Evolutionary conservation across 2,329 filamentous ascomycete genomes (phyloP).

Genomic region (Hortaea sp.): DNA sequence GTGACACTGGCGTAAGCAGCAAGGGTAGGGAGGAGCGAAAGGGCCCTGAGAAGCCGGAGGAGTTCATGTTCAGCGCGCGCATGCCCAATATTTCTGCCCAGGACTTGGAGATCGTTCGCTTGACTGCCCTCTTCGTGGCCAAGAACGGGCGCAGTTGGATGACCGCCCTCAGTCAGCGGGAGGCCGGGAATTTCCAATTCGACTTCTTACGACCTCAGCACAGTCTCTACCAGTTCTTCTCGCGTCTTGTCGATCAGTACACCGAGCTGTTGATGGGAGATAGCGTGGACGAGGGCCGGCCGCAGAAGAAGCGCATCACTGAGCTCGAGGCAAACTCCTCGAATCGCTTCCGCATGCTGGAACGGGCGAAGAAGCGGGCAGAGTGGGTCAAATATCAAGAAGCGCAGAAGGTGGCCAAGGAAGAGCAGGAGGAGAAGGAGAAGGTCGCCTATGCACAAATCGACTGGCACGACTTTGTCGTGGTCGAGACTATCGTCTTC

Average conservation of each 20-base stretch:
- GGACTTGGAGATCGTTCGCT: conserved; percentile 62
- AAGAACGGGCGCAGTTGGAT: conserved; percentile 89
- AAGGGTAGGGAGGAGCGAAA: conserved; percentile 52
- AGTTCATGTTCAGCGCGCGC: conserved; percentile 87
- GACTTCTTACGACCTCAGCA: conserved; percentile 93
- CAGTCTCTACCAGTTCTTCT: conserved; percentile 92
- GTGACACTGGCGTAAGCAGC: conserved; percentile 27
- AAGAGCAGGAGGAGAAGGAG: conserved; percentile 77
- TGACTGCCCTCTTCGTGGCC: conserved; percentile 86
- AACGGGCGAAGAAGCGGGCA: conserved; percentile 72
- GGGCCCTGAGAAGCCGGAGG: conserved; percentile 69
- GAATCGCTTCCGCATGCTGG: conserved; percentile 71
- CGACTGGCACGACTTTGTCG: conserved; percentile 95
- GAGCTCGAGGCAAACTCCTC: conserved; percentile 65
- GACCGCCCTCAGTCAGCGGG: conserved; percentile 78
- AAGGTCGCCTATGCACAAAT: conserved; percentile 70
- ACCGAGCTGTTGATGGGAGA: conserved; percentile 62
- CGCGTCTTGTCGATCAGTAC: conserved; percentile 86
- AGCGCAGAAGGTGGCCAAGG: conserved; percentile 75
- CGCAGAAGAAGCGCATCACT: conserved; percentile 60
- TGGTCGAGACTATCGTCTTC: conserved; percentile 91
- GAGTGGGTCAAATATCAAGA: conserved; percentile 82
- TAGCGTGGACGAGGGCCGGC: conserved; percentile 58
- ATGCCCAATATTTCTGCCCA: conserved; percentile 97
- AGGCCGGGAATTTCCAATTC: conserved; percentile 86